phyloP scores from a whole-genome alignment of 495 filamentous ascomycete genomes.

The Lepidopterella palustris region DNA sequence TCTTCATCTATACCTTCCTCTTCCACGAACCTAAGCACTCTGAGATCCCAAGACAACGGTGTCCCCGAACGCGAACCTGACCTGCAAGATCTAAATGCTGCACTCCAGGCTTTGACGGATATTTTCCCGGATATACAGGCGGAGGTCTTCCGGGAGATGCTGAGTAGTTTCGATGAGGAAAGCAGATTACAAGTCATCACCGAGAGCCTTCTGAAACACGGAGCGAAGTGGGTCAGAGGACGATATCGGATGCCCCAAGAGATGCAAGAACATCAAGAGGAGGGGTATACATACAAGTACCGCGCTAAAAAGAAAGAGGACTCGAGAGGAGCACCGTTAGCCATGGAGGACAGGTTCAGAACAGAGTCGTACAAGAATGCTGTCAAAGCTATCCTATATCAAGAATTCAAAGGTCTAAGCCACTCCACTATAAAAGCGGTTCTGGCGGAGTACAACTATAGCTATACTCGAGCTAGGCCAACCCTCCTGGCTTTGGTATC shows the following conservation, averaged over 20 bases:
- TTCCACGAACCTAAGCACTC: background rate
- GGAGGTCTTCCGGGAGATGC: slow-evolving; percentile 89
- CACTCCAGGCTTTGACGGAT: slow-evolving; percentile 61
- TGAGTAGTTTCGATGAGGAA: slow-evolving; percentile 70
- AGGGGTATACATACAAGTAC: slow-evolving; percentile 33
- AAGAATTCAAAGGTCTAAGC: slow-evolving; percentile 79
- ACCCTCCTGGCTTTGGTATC: slow-evolving; percentile 66
- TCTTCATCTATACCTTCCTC: background rate
- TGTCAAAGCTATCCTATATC: slow-evolving; percentile 53
- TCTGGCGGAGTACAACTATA: slow-evolving; percentile 84
- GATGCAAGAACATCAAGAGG: slow-evolving; percentile 9
- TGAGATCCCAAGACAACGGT: background rate
- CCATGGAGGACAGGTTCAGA: slow-evolving; percentile 67
- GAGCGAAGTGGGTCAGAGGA: slow-evolving; percentile 66
- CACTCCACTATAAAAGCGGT: slow-evolving; percentile 79
- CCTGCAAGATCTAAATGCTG: slow-evolving; percentile 66
- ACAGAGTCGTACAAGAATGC: slow-evolving; percentile 64
- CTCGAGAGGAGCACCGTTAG: slow-evolving; percentile 40
- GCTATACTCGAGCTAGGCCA: slow-evolving; percentile 69
- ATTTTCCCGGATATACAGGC: slow-evolving; percentile 84
- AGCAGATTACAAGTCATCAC: slow-evolving; percentile 80
- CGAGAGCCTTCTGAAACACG: slow-evolving; percentile 73
- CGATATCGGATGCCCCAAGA: slow-evolving; percentile 41
- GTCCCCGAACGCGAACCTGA: slow-evolving; percentile 39
- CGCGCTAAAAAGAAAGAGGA: slow-evolving; percentile 8